Evolutionary conservation across 1,284 basidiomycete species (phyloP), one percentile per base, ranked within the genome.

Genomic region (Prillingera fragicola): DNA sequence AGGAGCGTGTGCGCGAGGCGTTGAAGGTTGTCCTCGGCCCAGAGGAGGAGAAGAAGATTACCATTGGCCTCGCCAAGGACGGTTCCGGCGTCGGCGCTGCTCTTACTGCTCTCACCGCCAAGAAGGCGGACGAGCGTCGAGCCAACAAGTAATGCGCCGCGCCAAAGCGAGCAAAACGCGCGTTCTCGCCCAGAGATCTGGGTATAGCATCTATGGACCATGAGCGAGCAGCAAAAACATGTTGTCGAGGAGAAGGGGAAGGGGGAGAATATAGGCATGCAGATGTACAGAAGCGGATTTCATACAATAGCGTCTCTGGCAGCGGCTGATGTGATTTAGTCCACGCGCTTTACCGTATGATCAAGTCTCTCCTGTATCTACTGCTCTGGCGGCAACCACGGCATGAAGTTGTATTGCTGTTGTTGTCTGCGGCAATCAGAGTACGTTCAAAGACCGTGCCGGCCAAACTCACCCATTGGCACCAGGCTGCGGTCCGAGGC

Each of bases 51-150:
- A 76, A 79, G 61, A 75, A 80, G 27, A 81, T 95, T 7, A 79
- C 83, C 50, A 87, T 97, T 57, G 91, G 88, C 18, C 70, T 96
- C 58, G 94, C 94, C 5, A 97, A 95, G 73, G 95, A 98, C 63
- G 94, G 95, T 19, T 92, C 87, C 64, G 95, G 94, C 41, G 90
- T 94, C 29, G 94, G 94, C 63, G 71, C 71, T 31, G 71, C 70
- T 15, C 57, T 73, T 9, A 67, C 67, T 23, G 71, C 71, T 8
- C 54, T 73, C 24, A 67, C 70, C 59, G 71, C 71, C 14, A 72
- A 72, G 58, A 71, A 71, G 55, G 71, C 70, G 3, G 31, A 53
- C 31, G 63, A 61, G 39, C 23, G 43, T 38, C 29, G 38, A 42
- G 38, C 24, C 38, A 41, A 42, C 13, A 23, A n/a, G 15, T 23